A percentile compares a stretch with the other conserved stretches of the same genome.
phyloP scores from a whole-genome alignment of 345 rosid genomes.

The Aethionema arabicum region DNA sequence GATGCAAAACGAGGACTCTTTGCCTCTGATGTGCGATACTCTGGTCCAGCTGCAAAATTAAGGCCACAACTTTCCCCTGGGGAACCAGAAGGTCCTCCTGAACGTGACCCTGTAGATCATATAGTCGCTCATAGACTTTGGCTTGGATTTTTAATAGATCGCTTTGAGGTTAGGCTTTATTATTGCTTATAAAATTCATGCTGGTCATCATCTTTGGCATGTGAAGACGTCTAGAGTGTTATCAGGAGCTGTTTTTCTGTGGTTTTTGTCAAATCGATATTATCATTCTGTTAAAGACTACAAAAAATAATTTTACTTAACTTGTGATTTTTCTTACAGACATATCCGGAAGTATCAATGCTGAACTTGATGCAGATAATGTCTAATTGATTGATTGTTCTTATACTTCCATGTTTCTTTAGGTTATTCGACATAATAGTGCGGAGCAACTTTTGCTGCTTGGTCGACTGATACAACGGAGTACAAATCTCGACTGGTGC shows the following conservation, averaged over 20 bases:
- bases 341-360: not conserved
- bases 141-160: slow-evolving; percentile 95
- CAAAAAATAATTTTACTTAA: slow-evolving; percentile 19
- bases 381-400: slow-evolving; percentile 19
- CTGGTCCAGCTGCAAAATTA: slow-evolving; percentile 92
- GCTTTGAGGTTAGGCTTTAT: slow-evolving; percentile 71
- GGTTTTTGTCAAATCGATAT: slow-evolving; percentile 3
- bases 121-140: slow-evolving; percentile 94
- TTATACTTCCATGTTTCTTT: slow-evolving; percentile 26
- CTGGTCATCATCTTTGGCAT: not conserved
- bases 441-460: slow-evolving; percentile 94
- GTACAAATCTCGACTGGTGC: slow-evolving; percentile 80
- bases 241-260: not conserved
- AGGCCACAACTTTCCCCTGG: slow-evolving; percentile 96
- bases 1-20: slow-evolving; percentile 95
- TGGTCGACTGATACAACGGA: slow-evolving; percentile 89
- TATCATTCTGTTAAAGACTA: not conserved
- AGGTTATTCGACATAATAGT: slow-evolving; percentile 91
- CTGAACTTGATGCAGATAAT: not conserved
- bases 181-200: not conserved
- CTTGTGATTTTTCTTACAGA: slow-evolving; percentile 20
- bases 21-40: slow-evolving; percentile 73
- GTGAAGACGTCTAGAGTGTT: not conserved
- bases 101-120: slow-evolving; percentile 81
- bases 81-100: slow-evolving; percentile 75